These are phyloP conservation scores for Thelephora terrestris DNA, from an alignment of 1,284 basidiomycete genomes.

Conservation along the genomic window DNA sequence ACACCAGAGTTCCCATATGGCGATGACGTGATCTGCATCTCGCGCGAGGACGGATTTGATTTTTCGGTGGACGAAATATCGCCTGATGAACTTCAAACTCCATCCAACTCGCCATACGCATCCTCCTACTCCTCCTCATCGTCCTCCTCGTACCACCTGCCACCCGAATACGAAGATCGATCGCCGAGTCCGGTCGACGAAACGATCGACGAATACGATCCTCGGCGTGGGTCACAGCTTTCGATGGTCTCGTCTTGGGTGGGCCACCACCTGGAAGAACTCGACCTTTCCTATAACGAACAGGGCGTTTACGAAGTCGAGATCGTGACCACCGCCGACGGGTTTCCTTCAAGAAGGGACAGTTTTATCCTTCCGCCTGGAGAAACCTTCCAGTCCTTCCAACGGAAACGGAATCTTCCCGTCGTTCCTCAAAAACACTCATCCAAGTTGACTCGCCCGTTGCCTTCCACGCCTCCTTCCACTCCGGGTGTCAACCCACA, in stretches of 20 bases:
- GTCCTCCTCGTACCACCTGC: too few species aligned
- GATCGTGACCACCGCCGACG: background rate
- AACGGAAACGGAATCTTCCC: background rate
- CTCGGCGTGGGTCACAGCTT: too few species aligned
- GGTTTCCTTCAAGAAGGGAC: background rate
- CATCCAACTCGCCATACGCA: too few species aligned
- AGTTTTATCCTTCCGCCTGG: background rate
- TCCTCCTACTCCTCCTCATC: too few species aligned
- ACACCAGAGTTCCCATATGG: too few species aligned
- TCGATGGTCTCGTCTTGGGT: background rate
- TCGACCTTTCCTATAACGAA: background rate
- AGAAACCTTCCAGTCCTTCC: background rate
- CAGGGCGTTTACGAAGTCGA: background rate
- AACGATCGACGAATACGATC: too few species aligned
- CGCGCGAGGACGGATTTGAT: too few species aligned
- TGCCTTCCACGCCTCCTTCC: background rate
- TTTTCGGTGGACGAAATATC: too few species aligned
- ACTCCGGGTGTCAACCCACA: background rate
- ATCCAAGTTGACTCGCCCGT: background rate
- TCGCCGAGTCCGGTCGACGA: too few species aligned
- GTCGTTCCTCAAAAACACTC: background rate
- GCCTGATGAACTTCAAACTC: too few species aligned
- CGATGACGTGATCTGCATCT: too few species aligned
- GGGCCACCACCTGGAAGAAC: background rate
- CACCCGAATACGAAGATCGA: too few species aligned